A percentile compares a stretch with the other conserved stretches of the same genome.
Conservation (phyloP, 352 stramenopile genomes). For the Globisporangium iwayamae region DNA sequence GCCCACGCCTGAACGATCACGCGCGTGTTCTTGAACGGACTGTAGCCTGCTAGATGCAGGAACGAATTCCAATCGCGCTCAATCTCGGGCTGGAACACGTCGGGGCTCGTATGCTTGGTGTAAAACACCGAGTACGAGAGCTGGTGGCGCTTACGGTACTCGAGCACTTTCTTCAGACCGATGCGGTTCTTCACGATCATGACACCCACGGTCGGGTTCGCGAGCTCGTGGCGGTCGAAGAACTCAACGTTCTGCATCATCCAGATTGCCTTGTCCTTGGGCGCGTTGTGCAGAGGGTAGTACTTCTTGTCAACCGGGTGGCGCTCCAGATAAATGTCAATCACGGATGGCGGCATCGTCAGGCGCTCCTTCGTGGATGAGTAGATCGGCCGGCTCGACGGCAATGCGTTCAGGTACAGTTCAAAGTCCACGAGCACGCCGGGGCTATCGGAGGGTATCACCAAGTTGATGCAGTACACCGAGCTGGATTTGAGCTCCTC, state of each 20-base stretch:
- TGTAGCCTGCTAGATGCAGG: constrained; percentile 64
- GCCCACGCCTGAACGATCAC: constrained; percentile 72
- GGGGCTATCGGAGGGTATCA: constrained; percentile 53
- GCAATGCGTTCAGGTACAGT: constrained; percentile 65
- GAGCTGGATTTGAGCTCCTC: constrained; percentile 54
- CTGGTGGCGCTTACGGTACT: constrained; percentile 71
- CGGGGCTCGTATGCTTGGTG: constrained; percentile 77
- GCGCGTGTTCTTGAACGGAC: constrained; percentile 75
- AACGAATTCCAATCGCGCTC: constrained; percentile 75
- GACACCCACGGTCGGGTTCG: constrained; percentile 65
- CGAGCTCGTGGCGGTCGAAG: constrained; percentile 76
- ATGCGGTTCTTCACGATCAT: constrained; percentile 85
- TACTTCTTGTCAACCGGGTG: constrained; percentile 75
- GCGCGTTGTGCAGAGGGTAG: constrained; percentile 48
- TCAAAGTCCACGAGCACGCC: constrained; percentile 69
- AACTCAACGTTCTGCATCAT: constrained; percentile 87
- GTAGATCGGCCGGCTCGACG: constrained; percentile 60
- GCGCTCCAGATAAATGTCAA: constrained; percentile 76
- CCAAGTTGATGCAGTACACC: constrained; percentile 78
- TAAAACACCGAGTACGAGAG: constrained; percentile 80
- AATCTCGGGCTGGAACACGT: constrained; percentile 53
- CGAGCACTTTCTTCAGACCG: constrained; percentile 75
- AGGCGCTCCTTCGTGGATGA: constrained; percentile 30
- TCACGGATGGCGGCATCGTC: constrained; percentile 63
- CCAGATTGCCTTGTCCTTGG: constrained; percentile 73